Conservation (phyloP, 768 basidiomycete genomes). For the Russula emetica region DNA sequence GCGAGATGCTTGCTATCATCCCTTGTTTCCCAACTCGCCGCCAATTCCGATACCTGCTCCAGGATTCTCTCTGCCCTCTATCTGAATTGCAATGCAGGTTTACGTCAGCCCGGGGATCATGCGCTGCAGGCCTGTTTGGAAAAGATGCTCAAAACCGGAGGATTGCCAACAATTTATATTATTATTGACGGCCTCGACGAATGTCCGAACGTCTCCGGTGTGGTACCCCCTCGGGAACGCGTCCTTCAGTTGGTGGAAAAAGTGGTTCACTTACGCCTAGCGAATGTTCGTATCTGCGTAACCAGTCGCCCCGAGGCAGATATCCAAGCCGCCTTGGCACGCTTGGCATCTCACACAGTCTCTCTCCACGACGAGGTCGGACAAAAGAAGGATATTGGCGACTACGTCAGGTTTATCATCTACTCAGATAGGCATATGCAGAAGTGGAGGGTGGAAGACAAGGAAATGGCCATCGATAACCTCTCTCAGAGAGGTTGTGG, state of each 20-base stretch:
- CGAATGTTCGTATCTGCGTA: background rate
- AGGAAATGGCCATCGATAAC: background rate
- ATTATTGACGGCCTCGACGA: background rate
- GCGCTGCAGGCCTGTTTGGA: background rate
- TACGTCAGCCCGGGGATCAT: background rate
- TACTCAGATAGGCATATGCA: background rate
- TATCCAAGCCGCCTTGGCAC: background rate
- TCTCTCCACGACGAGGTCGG: background rate
- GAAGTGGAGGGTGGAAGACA: background rate
- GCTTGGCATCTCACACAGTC: background rate
- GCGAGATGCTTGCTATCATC: background rate
- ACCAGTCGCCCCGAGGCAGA: constrained; percentile 4
- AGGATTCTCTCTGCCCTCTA: background rate
- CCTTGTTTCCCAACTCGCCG: background rate
- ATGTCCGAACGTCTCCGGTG: background rate
- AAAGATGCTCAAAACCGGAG: background rate
- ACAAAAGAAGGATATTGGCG: background rate
- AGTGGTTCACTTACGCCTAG: background rate
- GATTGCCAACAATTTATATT: background rate
- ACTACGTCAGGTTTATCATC: background rate
- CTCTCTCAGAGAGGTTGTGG: background rate
- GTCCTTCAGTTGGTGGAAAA: background rate
- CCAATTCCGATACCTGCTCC: background rate
- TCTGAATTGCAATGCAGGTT: background rate
- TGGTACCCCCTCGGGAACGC: background rate